These are phyloP conservation scores for Mortierella sp. DNA, from an alignment of 371 early-diverging fungal genomes.

Conservation along the genomic window DNA sequence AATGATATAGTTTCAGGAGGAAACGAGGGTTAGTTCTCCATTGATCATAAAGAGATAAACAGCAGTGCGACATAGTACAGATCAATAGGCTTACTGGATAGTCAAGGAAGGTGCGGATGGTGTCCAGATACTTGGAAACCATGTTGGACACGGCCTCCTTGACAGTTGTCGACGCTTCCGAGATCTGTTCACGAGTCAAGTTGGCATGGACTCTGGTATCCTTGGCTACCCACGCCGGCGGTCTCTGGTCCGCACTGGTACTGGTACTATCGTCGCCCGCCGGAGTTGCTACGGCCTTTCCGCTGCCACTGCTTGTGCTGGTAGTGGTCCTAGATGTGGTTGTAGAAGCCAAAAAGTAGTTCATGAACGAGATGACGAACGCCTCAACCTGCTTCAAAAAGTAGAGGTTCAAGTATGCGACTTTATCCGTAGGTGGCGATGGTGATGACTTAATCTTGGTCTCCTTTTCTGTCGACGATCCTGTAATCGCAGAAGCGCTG, in stretches of 20 bases:
- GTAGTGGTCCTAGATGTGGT: conserved; percentile 6
- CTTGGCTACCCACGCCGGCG: conserved; percentile 35
- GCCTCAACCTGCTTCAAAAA: conserved; percentile 44
- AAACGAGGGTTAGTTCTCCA: not conserved
- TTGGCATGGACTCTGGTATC: conserved; percentile 33
- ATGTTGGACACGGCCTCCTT: conserved; percentile 35
- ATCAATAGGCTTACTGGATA: conserved; percentile 36
- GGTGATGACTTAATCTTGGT: conserved; percentile 10
- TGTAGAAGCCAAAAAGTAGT: conserved; percentile 30
- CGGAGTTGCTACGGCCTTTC: not conserved
- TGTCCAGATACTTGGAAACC: conserved; percentile 35
- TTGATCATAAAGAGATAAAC: not conserved
- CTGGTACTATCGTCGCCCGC: not conserved
- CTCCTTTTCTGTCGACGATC: conserved; percentile 15
- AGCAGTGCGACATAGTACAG: not conserved
- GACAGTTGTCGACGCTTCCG: conserved; percentile 27
- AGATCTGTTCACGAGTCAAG: conserved; percentile 31
- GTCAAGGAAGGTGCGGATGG: conserved; percentile 43
- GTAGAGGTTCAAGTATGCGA: conserved; percentile 35
- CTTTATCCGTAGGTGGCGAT: conserved; percentile 30
- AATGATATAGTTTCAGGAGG: not conserved
- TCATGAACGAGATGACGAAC: conserved; percentile 44
- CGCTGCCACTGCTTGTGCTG: not conserved
- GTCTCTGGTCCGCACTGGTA: conserved; percentile 1
- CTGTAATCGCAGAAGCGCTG: not conserved